Evolutionary conservation across 257 asterid genomes (phyloP).

Genomic region (Lycium barbarum): DNA sequence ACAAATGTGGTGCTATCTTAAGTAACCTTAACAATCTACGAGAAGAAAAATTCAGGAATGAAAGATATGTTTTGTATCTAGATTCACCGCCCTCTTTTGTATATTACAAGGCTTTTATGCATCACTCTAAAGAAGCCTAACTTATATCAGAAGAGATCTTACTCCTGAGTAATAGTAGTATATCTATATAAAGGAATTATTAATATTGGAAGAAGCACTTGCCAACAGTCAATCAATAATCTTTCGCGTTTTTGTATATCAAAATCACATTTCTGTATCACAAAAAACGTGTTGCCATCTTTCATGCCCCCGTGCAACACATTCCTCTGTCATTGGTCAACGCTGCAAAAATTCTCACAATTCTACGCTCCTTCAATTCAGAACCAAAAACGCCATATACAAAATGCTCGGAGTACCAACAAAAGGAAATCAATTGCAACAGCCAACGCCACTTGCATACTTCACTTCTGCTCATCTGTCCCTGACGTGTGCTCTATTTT

Average conservation of each 20-base stretch:
- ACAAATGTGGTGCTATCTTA: too few species aligned
- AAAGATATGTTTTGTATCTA: too few species aligned
- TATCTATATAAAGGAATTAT: not conserved
- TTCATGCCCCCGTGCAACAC: not conserved
- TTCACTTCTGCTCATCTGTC: slow-evolving; percentile 5
- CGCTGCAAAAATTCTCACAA: not conserved
- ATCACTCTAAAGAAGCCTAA: not conserved
- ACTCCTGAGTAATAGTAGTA: not conserved
- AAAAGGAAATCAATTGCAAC: not conserved
- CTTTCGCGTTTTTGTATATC: not conserved
- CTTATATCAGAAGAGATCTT: not conserved
- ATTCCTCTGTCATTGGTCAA: not conserved
- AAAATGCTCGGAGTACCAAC: not conserved
- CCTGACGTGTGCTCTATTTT: not conserved
- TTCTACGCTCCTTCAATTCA: not conserved
- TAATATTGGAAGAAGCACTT: not conserved
- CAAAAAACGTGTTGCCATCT: not conserved
- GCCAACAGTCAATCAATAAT: not conserved
- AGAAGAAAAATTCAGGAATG: too few species aligned
- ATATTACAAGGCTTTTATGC: not conserved
- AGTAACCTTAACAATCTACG: too few species aligned
- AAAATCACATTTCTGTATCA: not conserved
- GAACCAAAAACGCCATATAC: not conserved
- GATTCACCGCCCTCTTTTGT: not conserved
- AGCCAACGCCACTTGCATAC: not conserved